These are phyloP conservation scores for Bertia moriformis DNA, from an alignment of 2,329 filamentous ascomycete species.

Conservation along the genomic window DNA sequence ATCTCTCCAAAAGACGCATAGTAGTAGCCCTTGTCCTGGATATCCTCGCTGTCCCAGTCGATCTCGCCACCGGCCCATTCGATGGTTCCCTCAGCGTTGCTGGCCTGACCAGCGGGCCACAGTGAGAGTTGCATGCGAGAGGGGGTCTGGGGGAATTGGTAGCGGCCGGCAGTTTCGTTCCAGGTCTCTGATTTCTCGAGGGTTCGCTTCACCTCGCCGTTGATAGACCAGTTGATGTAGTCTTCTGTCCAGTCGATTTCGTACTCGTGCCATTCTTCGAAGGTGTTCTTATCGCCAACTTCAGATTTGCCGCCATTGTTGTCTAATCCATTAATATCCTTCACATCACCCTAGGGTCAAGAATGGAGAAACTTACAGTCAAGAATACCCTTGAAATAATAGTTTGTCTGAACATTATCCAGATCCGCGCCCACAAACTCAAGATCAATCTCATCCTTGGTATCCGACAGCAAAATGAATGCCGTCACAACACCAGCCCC, in stretches of 20 bases:
- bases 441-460: constrained; percentile 97
- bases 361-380: constrained; percentile 68
- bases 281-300: constrained; percentile 49
- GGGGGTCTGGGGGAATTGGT: constrained; percentile 81
- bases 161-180: constrained; percentile 71
- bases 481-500: constrained; percentile 87
- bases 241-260: constrained; percentile 89
- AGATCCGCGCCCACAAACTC: constrained; percentile 81
- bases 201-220: constrained; percentile 63
- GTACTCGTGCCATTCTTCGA: constrained; percentile 71
- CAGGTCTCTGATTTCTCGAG: constrained; percentile 68
- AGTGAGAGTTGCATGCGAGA: constrained; percentile 83
- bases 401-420: constrained; percentile 74
- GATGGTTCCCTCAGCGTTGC: constrained; percentile 72
- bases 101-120: constrained; percentile 76
- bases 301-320: background rate
- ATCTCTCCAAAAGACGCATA: constrained; percentile 68
- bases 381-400: constrained; percentile 86
- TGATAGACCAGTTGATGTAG: constrained; percentile 70
- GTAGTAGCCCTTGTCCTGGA: constrained; percentile 76
- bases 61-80: constrained; percentile 84
- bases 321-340: too few species aligned
- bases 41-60: constrained; percentile 70
- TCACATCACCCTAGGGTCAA: too few species aligned
- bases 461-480: constrained; percentile 87